phyloP scores from a whole-genome alignment of 139 green algal species.

The Diplosphaera chodatii region DNA sequence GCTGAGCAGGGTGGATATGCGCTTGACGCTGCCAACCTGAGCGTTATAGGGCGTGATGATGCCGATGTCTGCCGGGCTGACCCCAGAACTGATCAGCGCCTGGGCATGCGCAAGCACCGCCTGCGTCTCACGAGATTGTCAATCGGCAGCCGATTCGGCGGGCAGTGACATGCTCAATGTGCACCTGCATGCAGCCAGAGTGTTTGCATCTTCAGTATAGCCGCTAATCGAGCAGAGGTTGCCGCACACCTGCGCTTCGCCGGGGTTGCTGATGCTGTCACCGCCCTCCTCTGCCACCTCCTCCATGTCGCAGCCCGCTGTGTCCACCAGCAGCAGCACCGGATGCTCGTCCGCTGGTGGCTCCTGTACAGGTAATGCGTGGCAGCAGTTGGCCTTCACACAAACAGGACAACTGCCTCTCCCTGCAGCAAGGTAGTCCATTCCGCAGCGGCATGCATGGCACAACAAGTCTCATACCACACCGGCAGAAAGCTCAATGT shows the following conservation, averaged over 20 bases:
- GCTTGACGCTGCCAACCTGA: slow-evolving; percentile 70
- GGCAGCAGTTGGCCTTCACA: no score
- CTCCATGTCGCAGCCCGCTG: slow-evolving; percentile 86
- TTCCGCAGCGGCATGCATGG: no score
- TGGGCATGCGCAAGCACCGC: slow-evolving; percentile 74
- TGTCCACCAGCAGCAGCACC: slow-evolving; percentile 84
- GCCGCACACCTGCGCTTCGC: slow-evolving; percentile 50
- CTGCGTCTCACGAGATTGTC: no score
- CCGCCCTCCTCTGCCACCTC: slow-evolving; percentile 81
- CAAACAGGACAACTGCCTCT: no score
- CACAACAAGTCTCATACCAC: no score
- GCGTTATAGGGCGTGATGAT: slow-evolving; percentile 96
- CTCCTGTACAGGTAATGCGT: neutral
- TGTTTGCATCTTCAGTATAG: no score
- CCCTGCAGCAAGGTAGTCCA: no score
- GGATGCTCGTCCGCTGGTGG: neutral
- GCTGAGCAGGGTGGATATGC: no score
- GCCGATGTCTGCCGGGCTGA: slow-evolving; percentile 66
- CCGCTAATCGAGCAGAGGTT: no score
- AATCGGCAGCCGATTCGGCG: no score
- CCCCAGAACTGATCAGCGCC: slow-evolving; percentile 61
- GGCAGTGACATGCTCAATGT: no score
- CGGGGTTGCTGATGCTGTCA: slow-evolving; percentile 64
- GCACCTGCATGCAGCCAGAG: no score
- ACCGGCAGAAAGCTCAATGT: slow-evolving; percentile 33